These are phyloP conservation scores for Komagataella kurtzmanii DNA, from an alignment of 805 yeast species.

Conservation along the genomic window DNA sequence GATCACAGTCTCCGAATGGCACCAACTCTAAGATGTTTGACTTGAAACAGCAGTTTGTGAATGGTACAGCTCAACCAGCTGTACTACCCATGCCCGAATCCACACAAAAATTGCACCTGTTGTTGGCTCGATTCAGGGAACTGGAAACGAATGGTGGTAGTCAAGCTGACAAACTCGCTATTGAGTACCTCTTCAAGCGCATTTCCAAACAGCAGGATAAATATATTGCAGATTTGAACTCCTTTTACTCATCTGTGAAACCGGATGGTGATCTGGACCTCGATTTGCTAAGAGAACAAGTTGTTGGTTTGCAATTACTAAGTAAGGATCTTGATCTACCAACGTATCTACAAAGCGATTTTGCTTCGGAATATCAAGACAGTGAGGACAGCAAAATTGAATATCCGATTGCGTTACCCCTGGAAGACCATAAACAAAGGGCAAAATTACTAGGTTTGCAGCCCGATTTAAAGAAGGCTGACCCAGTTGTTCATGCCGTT, in stretches of 20 bases:
- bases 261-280: constrained; percentile 15
- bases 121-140: constrained; percentile 15
- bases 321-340: constrained; percentile 59
- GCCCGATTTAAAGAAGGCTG: constrained; percentile 13
- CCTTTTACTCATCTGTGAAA: background rate
- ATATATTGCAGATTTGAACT: constrained; percentile 15
- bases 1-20: background rate
- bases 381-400: background rate
- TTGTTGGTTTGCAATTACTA: constrained; percentile 49
- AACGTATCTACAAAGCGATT: constrained; percentile 27
- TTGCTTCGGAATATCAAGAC: constrained; percentile 11
- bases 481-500: constrained; percentile 25
- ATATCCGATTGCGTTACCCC: constrained; percentile 6
- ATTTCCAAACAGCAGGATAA: constrained; percentile 27
- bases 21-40: background rate
- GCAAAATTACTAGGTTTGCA: constrained; percentile 27
- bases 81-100: constrained; percentile 13
- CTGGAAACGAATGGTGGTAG: constrained; percentile 7
- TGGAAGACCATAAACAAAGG: constrained; percentile 19
- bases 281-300: constrained; percentile 39
- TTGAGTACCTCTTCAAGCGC: constrained; percentile 24
- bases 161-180: constrained; percentile 25
- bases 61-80: constrained; percentile 4
- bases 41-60: background rate
- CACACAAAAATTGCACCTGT: constrained; percentile 11